Evolutionary conservation across 768 basidiomycete species (phyloP), one percentile per base, ranked within the genome.

Genomic region (Mycena crocata): DNA sequence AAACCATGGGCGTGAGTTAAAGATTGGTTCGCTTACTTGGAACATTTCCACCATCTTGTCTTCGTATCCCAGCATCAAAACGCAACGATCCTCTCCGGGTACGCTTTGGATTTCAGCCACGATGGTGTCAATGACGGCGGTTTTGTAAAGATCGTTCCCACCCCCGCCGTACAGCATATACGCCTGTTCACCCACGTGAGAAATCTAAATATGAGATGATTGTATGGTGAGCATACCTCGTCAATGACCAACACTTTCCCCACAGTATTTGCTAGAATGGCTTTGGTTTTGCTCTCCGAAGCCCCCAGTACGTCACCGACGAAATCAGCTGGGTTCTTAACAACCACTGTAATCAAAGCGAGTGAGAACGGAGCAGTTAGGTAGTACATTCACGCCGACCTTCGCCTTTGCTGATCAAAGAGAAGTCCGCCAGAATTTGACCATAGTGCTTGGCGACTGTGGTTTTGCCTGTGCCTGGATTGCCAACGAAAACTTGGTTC

Each of bases 191-290:
- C 42, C 3, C 19, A 7, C 7, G 9, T 30, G 32, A 9, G 15
- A 7, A 2, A 35, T 50, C 2, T 51, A n/a, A 13, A 15, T 7
- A 0, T 21, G 19, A 24, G 28, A 32, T 19, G 56, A 24, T 28
- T 24, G 17, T 15, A 68, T 8, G 23, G 0, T 37, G n/a, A 17
- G 34, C 74, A 54, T 62, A 83, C 90, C 84, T 92, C 90, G 66
- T 92, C 91, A 42, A 92, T 92, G 15, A 92, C 85, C 44, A 92
- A 76, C 0, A 92, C 88, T 70, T 92, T 92, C 17, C 90, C 90
- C 2, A 85, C 79, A 0, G 86, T 85, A 51, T 76, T 86, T 0
- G 82, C 82, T 2, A 92, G 78, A 32, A 92, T 91, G 0, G 81
- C 85, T 65, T 89, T 64, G 28, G 90, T 91, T 15, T 91, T 85